These are phyloP conservation scores for Magnusiomyces clavatus DNA, from an alignment of 1,139 yeast genomes.

Conservation along the genomic window DNA sequence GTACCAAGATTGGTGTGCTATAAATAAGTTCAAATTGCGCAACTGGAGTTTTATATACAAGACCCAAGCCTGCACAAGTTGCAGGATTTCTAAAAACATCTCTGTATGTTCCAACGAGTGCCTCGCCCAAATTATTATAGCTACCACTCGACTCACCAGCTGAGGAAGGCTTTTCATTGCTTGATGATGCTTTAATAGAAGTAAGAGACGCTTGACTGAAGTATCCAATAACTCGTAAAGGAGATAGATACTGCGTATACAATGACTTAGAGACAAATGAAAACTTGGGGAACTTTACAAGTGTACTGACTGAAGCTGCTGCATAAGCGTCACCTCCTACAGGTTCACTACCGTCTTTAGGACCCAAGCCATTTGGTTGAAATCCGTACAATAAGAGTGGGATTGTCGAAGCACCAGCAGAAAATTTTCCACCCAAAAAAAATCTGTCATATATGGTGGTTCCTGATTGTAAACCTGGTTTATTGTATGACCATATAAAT, in stretches of 20 bases:
- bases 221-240: slow-evolving; percentile 14
- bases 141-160: background rate
- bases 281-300: slow-evolving; percentile 14
- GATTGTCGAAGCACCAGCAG: slow-evolving; percentile 4
- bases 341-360: slow-evolving; percentile 47
- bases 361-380: slow-evolving; percentile 64
- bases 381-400: slow-evolving; percentile 45
- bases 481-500: slow-evolving; percentile 14
- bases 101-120: background rate
- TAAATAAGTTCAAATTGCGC: slow-evolving; percentile 13
- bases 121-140: background rate
- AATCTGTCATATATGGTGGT: slow-evolving; percentile 34
- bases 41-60: slow-evolving; percentile 10
- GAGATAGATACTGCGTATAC: slow-evolving; percentile 9
- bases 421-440: slow-evolving; percentile 51
- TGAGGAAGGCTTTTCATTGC: background rate
- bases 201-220: slow-evolving; percentile 14
- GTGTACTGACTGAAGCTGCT: slow-evolving; percentile 13
- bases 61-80: slow-evolving; percentile 18
- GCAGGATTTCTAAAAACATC: slow-evolving; percentile 5
- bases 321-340: slow-evolving; percentile 52
- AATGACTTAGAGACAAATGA: background rate
- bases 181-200: background rate
- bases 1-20: slow-evolving; percentile 7
- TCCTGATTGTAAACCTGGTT: slow-evolving; percentile 5